Evolutionary conservation across 2,329 filamentous ascomycete species (phyloP), one percentile per base, ranked within the genome.

Genomic region (Talaromyces sp.): DNA sequence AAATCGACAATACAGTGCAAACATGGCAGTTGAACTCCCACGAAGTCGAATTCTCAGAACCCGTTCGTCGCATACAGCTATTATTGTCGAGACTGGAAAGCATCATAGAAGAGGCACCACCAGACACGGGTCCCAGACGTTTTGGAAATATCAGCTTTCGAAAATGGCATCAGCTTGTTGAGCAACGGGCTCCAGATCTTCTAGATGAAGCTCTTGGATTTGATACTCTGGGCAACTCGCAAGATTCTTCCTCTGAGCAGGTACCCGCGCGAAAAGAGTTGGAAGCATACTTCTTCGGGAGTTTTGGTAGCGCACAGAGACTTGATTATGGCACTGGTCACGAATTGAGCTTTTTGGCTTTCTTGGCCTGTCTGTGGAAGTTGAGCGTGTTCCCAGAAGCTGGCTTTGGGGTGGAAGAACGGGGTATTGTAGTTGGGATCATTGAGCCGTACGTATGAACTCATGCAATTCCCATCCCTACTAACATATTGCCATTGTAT

Each of bases 301-400:
- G 86, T 4, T 97, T 97, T 78, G 95, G 95, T 3, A 98, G 93
- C 73, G 78, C 91, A 0, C 92, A 97, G 72, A 83, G 95, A 62
- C 82, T 99, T 31, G 95, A 99, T 78, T 99, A 97, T 74, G 95
- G 95, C 1, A 98, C 95, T 0, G 95, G 95, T 0, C 95, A 99
- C 76, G 95, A 99, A 74, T 81, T 99, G 60, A 97, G 91, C 78
- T 99, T 99, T 72, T 77, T 98, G 8, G 94, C 95, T 1, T 99
- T 99, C 68, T 76, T 99, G 6, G 93, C 88, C 4, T 89, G 90
- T 66, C 82, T 99, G 5, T 99, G 94, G 93, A 97, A 97, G 76
- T 82, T 99, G 2, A 88, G 90, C 52, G 89, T 85, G 16, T 98
- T 99, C 74, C 79, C 83, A 2, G 81, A 85, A n/a, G 84, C 82